Evolutionary conservation across 2,329 filamentous ascomycete species (phyloP), one percentile per base, ranked within the genome.

Genomic region (Dendrostoma leiphaemia): DNA sequence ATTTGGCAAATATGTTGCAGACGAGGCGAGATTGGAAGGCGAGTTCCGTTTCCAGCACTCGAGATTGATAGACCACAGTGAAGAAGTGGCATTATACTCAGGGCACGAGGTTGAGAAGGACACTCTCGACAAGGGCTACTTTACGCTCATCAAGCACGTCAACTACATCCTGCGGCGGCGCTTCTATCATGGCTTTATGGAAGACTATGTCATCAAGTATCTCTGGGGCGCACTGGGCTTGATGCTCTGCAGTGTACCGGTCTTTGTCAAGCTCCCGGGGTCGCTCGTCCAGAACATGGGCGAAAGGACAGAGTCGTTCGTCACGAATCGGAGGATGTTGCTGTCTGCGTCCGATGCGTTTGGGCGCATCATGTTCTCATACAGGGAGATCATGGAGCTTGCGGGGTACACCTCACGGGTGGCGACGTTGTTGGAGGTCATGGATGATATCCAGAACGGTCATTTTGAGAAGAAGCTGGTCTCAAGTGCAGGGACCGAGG

Each of bases 141-240:
- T 99, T 67, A 99, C 94, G 2, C 80, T 99, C 34, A 99, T 99
- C 76, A 97, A 97, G 74, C 94, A 99, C 72, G 93, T 99, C 67
- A 99, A 99, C 71, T 87, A 96, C 66, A 97, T 97, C 61, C 74
- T 99, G 58, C 83, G 92, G 35, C 81, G 90, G 59, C 84, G 94
- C 46, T 89, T 99, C 69, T 97, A 97, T 70, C 93, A 99, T 69
- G 93, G 92, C n/a, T 88, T 99, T 65, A 97, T 97, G 93, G 94
- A 99, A 69, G 94, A 99, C 70, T 99, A 97, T 71, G 91, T 97
- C 54, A 96, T 99, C 72, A 99, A 99, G 72, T 99, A 99, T 69
- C 94, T 97, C 73, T 99, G 94, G 94, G 94, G 94, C 37, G 93
- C 94, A 2, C 72, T 99, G 40, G 94, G 94, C 1, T 80, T 99